Percentiles rank a stretch among this genome's conserved stretches.
These are phyloP conservation scores for Globisporangium paroecandrum DNA, from an alignment of 352 stramenopile species.

Conservation along the genomic window DNA sequence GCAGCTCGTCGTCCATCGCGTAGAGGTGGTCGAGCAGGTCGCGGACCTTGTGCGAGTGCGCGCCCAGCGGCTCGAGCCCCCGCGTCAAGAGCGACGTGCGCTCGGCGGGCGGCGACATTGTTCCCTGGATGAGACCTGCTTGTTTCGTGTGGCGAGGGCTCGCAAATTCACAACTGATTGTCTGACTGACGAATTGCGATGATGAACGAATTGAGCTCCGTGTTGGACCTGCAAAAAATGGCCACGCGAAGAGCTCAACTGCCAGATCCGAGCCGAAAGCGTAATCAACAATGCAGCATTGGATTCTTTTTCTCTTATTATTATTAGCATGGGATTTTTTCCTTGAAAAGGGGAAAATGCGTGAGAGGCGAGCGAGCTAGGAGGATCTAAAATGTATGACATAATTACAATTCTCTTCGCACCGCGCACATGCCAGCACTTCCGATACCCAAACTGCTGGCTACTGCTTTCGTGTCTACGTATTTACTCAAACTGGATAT, in stretches of 20 bases:
- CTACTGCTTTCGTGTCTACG: neutral
- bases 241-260: conserved; percentile 9
- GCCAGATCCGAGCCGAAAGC: neutral
- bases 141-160: neutral
- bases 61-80: conserved; percentile 32
- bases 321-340: neutral
- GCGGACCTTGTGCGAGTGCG: conserved; percentile 27
- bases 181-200: neutral
- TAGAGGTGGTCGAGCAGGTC: conserved; percentile 40
- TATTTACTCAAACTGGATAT: conserved; percentile 2
- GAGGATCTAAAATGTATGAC: conserved; percentile 12
- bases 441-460: neutral
- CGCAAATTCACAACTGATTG: neutral
- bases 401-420: conserved; percentile 14
- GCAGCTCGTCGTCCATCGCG: conserved; percentile 48
- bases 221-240: neutral
- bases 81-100: conserved; percentile 45
- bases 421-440: neutral
- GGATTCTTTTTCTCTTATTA: neutral
- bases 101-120: conserved; percentile 3
- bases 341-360: neutral
- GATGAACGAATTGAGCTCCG: no score
- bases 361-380: neutral
- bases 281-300: conserved; percentile 12
- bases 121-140: neutral